Conservation (phyloP, 306 rosid species). For the Mimosa bimucronata region DNA sequence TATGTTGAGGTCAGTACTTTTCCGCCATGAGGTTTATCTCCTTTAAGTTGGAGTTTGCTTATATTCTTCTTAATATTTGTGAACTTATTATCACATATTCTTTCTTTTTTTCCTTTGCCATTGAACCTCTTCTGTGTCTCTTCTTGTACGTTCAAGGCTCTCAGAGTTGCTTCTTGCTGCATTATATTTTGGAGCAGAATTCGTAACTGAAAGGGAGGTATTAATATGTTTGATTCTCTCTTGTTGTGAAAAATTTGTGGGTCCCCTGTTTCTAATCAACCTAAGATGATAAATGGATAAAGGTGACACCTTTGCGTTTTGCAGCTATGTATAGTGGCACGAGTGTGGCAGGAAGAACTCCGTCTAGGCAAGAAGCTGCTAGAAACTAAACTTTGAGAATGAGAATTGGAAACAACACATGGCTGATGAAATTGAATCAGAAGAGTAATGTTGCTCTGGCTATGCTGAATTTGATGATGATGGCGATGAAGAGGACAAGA, state of each 20-base stretch:
- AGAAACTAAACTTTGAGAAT: conserved; percentile 20
- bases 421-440: neutral
- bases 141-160: neutral
- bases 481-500: neutral
- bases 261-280: neutral
- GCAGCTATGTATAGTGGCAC: neutral
- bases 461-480: neutral
- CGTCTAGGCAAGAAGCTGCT: conserved; percentile 3
- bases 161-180: neutral
- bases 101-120: neutral
- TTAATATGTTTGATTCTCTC: neutral
- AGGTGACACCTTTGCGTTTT: neutral
- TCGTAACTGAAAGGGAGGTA: neutral
- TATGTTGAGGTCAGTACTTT: too few relatives aligned
- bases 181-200: neutral
- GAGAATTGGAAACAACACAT: neutral
- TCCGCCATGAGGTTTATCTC: too few relatives aligned
- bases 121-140: neutral
- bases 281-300: neutral
- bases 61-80: too few relatives aligned
- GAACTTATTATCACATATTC: too few relatives aligned
- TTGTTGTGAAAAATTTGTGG: neutral
- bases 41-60: neutral
- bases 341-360: conserved; percentile 37
- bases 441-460: neutral